Evolutionary conservation across 2,329 filamentous ascomycete species (phyloP).

Genomic region (Venturia aucupariae): DNA sequence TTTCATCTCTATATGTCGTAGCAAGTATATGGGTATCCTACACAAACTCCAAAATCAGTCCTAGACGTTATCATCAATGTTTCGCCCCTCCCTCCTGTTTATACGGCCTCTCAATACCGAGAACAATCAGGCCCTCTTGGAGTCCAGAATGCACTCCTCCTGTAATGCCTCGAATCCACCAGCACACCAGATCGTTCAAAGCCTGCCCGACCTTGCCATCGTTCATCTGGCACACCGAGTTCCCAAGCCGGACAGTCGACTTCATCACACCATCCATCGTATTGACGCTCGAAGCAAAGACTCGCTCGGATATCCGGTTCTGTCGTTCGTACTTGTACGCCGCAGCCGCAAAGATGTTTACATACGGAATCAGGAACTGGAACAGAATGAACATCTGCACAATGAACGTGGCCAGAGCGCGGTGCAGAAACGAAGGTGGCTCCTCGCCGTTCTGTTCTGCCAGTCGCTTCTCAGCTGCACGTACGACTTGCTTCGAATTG

Average conservation of each 20-base stretch:
- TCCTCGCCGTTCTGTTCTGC: constrained; percentile 17
- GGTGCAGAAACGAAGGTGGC: constrained; percentile 46
- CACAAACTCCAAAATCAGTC: not conserved
- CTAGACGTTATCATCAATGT: not conserved
- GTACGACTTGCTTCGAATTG: constrained; percentile 11
- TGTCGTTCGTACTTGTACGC: constrained; percentile 56
- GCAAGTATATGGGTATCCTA: constrained; percentile 4
- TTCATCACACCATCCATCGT: constrained; percentile 47
- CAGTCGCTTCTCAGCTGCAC: not conserved
- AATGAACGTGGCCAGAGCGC: constrained; percentile 46
- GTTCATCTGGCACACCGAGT: constrained; percentile 50
- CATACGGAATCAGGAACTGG: constrained; percentile 53
- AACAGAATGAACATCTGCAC: constrained; percentile 50
- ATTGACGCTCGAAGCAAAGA: constrained; percentile 44
- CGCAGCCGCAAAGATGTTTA: constrained; percentile 44
- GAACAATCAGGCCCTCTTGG: constrained; percentile 42
- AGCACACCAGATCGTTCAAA: constrained; percentile 47
- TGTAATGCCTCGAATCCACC: constrained; percentile 54
- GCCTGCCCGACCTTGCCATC: constrained; percentile 55
- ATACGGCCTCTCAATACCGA: constrained; percentile 25
- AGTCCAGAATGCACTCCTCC: constrained; percentile 59
- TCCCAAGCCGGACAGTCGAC: constrained; percentile 42
- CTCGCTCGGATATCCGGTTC: constrained; percentile 53
- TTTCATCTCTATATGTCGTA: not conserved
- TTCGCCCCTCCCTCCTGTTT: not conserved